Evolutionary conservation across 352 stramenopile genomes (phyloP).

Genomic region (Phytophthora fragariaefolia): DNA sequence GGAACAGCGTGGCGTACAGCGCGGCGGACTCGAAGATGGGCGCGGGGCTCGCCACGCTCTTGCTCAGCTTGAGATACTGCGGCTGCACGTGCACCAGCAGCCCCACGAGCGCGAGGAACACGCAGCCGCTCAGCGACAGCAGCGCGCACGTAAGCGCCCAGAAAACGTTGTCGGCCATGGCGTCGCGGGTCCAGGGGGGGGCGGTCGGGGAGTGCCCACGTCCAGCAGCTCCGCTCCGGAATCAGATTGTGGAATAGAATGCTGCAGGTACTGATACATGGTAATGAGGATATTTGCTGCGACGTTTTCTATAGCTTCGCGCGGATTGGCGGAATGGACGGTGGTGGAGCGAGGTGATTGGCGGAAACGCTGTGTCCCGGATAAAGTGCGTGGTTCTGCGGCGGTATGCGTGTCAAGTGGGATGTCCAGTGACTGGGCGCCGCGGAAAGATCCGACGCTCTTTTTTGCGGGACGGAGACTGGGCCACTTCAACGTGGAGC

Average conservation of each 20-base stretch:
- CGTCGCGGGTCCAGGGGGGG: not conserved
- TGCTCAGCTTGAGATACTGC: constrained; percentile 87
- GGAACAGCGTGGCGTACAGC: constrained; percentile 76
- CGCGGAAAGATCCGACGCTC: no score
- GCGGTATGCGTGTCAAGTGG: constrained; percentile 7
- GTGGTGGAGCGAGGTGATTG: constrained; percentile 4
- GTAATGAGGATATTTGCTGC: no score
- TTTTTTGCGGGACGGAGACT: no score
- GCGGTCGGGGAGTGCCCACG: constrained; percentile 1
- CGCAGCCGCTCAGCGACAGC: constrained; percentile 73
- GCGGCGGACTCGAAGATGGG: constrained; percentile 76
- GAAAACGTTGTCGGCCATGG: not conserved
- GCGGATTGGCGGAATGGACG: constrained; percentile 15
- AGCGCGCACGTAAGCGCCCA: constrained; percentile 75
- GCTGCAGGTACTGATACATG: no score
- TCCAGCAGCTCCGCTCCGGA: no score
- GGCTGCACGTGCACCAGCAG: constrained; percentile 79
- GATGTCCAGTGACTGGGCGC: not conserved
- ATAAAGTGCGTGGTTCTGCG: constrained; percentile 1
- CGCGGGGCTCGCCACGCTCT: constrained; percentile 63
- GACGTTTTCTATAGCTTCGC: constrained; percentile 10
- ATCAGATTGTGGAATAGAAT: no score
- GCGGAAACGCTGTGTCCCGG: not conserved
- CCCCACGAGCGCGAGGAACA: constrained; percentile 76
- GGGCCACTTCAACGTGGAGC: no score